Percentiles rank a stretch among this genome's conserved stretches.
Conservation (phyloP, 2,329 filamentous ascomycete species). For the Blastomyces gilchristii region DNA sequence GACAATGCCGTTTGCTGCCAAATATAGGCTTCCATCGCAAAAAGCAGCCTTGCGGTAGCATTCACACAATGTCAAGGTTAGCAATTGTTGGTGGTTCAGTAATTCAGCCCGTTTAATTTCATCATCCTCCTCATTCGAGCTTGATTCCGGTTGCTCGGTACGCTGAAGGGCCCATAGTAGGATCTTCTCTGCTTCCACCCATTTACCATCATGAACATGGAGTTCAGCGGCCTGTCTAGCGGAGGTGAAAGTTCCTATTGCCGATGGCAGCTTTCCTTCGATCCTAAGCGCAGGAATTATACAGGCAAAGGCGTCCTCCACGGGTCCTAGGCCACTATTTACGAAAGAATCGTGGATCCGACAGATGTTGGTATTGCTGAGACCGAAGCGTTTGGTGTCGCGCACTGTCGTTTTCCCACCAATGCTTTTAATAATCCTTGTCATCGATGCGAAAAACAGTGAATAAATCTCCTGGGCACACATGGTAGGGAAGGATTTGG, state of each 20-base stretch:
- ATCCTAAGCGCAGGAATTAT: conserved; percentile 20
- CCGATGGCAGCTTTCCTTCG: conserved; percentile 9
- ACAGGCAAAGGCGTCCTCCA: conserved; percentile 26
- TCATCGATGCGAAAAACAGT: conserved; percentile 12
- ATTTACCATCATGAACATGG: not conserved
- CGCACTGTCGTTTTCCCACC: conserved; percentile 12
- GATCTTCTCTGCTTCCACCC: conserved; percentile 9
- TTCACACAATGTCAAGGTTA: conserved; percentile 10
- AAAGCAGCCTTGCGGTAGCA: conserved; percentile 10
- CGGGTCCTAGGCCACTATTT: conserved; percentile 18
- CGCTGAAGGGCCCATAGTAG: conserved; percentile 8
- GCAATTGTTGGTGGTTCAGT: conserved; percentile 3
- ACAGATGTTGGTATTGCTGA: conserved; percentile 14
- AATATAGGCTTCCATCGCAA: not conserved
- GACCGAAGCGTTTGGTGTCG: conserved; percentile 13
- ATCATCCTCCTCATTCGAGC: not conserved
- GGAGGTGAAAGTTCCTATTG: not conserved
- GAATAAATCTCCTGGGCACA: conserved; percentile 27
- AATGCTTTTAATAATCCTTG: conserved; percentile 21
- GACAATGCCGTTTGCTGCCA: conserved; percentile 7
- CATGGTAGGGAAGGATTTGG: conserved; percentile 21
- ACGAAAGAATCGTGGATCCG: conserved; percentile 23
- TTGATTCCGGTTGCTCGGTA: not conserved
- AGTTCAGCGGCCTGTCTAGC: conserved; percentile 8
- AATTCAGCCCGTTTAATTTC: not conserved